Evolutionary conservation across 108 stramenopile species (phyloP).

Genomic region (Skeletonema costatum): DNA sequence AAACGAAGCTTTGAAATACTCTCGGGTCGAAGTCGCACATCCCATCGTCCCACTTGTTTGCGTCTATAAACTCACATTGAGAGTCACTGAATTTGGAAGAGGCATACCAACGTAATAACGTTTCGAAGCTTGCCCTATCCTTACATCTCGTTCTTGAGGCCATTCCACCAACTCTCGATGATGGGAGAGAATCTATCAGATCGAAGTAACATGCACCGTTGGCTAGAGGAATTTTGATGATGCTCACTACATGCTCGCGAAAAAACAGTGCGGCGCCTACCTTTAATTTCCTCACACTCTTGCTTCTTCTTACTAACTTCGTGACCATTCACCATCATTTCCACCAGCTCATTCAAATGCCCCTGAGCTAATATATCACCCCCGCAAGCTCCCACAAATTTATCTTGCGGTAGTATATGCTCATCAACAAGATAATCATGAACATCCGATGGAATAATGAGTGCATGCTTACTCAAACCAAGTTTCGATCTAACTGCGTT

Average conservation of each 20-base stretch:
- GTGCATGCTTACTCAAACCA: slow-evolving; percentile 67
- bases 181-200: slow-evolving; percentile 83
- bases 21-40: slow-evolving; percentile 92
- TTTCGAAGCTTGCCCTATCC: slow-evolving; percentile 57
- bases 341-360: slow-evolving; percentile 63
- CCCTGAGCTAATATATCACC: slow-evolving; percentile 73
- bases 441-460: slow-evolving; percentile 90
- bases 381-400: slow-evolving; percentile 85
- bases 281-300: slow-evolving; percentile 49
- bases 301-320: slow-evolving; percentile 42
- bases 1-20: slow-evolving; percentile 92
- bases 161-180: slow-evolving; percentile 35
- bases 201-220: slow-evolving; percentile 66
- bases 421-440: slow-evolving; percentile 91
- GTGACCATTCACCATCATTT: slow-evolving; percentile 42
- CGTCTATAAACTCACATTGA: slow-evolving; percentile 79
- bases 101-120: slow-evolving; percentile 71
- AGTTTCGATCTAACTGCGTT: slow-evolving; percentile 69
- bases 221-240: slow-evolving; percentile 75
- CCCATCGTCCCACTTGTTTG: slow-evolving; percentile 80
- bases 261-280: slow-evolving; percentile 84
- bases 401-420: slow-evolving; percentile 74
- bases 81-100: slow-evolving; percentile 73
- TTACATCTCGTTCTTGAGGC: slow-evolving; percentile 83
- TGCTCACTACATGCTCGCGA: slow-evolving; percentile 88